Base-by-base conservation (phyloP, 345 rosid genomes). In the Euphorbia lathyris region DNA sequence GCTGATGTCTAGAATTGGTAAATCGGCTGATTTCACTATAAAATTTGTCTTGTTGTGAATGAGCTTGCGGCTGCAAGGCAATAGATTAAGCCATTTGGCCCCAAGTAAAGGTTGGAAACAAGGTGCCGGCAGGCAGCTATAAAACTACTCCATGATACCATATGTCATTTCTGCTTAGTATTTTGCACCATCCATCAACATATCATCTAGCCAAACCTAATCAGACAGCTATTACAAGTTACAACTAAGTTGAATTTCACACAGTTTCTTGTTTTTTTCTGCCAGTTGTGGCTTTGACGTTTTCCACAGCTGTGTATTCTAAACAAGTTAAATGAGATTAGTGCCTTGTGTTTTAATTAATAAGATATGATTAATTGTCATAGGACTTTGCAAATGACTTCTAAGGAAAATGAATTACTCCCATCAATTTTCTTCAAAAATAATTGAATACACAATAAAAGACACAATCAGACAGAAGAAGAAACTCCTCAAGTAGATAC, bases 21-120 rank as follows among this genome's bases (percentile, higher is more conserved):
- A 42, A 50, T 58, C 36, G 78, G 71, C 85, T 70, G 82, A 81
- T 62, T 73, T 63, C 66, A 75, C 83, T 45, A 81, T 70, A 76
- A 58, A 64, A 63, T 66, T 76, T 80, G 75, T 53, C 59, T 20
- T 62, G 30, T 74, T 70, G 6, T 80, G 71, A 11, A 58, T 59
- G 22, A 36, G 1, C 32, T 58, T 72, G 48, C 61, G 19, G 27
- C 5, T 13, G 22, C 20, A 45, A 26, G 66, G 53, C 29, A n/a
- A 22, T 40, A 14, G 58, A 69, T 56, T 19, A 52, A 52, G 56
- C 78, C 78, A 70, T 20, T 57, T 71, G 66, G 62, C 61, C 53
- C 11, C 17, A n/a, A 25, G 12, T 5, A 19, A 26, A 22, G 7
- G 1, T n/a, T 20, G 48, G 48, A 67, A 23, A 32, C 58, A 60